Evolutionary conservation across 768 basidiomycete species (phyloP).

Genomic region (Inosperma sp.): DNA sequence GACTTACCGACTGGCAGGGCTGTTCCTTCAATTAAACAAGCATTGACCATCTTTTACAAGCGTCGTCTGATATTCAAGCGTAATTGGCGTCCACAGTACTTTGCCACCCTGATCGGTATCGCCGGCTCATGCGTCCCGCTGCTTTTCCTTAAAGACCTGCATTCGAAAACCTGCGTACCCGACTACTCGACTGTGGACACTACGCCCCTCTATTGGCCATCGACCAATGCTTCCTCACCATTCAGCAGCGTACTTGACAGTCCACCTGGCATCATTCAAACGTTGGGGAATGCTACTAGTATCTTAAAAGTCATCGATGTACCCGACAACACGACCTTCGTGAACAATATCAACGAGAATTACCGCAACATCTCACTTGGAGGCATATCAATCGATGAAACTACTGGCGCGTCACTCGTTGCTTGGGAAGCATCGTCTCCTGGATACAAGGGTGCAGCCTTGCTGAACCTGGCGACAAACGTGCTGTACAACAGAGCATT

Average conservation of each 20-base stretch:
- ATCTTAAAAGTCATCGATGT: slow-evolving; percentile 38
- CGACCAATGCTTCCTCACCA: slow-evolving; percentile 29
- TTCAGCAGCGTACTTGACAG: slow-evolving; percentile 38
- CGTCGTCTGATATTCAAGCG: slow-evolving; percentile 57
- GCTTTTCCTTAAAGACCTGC: slow-evolving; percentile 51
- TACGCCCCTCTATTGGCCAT: slow-evolving; percentile 49
- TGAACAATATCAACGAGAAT: slow-evolving; percentile 45
- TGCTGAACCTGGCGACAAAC: slow-evolving; percentile 68
- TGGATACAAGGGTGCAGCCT: slow-evolving; percentile 50
- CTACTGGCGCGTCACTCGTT: slow-evolving; percentile 48
- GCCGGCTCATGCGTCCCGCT: slow-evolving; percentile 65
- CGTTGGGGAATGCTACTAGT: slow-evolving; percentile 38
- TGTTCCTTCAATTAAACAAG: slow-evolving; percentile 57
- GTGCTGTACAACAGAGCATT: slow-evolving; percentile 60
- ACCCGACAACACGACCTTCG: slow-evolving; percentile 57
- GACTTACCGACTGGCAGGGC: slow-evolving; percentile 48
- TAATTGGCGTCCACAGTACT: slow-evolving; percentile 62
- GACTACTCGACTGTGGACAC: slow-evolving; percentile 33
- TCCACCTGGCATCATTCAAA: slow-evolving; percentile 48
- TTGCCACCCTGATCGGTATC: slow-evolving; percentile 51
- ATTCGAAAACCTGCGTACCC: slow-evolving; percentile 48
- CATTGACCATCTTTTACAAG: slow-evolving; percentile 71
- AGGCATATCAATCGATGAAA: slow-evolving; percentile 58
- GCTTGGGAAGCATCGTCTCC: slow-evolving; percentile 71
- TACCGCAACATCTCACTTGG: slow-evolving; percentile 58